These are phyloP conservation scores for Penicillium sp. DNA, from an alignment of 2,329 filamentous ascomycete species.

Conservation along the genomic window DNA sequence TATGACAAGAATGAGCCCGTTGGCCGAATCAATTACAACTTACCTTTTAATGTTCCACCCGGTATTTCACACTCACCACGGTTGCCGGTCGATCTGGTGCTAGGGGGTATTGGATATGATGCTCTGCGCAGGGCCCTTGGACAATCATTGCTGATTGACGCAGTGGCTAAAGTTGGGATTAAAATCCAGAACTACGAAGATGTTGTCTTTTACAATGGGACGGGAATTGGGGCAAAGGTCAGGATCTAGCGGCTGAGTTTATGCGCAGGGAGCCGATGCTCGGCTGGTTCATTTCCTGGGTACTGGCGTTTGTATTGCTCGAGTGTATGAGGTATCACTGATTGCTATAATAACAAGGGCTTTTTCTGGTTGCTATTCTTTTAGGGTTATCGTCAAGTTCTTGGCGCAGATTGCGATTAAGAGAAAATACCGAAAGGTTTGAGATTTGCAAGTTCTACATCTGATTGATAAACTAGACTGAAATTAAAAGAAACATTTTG, in stretches of 20 bases:
- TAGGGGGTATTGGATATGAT: conserved; percentile 75
- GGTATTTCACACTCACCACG: conserved; percentile 67
- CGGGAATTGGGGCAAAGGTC: conserved; percentile 65
- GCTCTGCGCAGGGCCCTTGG: conserved; percentile 75
- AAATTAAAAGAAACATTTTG: not conserved
- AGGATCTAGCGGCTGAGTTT: conserved; percentile 18
- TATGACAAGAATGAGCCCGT: conserved; percentile 76
- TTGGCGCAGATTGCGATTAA: not conserved
- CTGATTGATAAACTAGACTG: not conserved
- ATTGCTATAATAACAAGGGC: not conserved
- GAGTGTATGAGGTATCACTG: not conserved
- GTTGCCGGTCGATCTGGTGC: conserved; percentile 75
- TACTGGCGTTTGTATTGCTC: not conserved
- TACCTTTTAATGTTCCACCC: conserved; percentile 71
- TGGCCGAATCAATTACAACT: conserved; percentile 69
- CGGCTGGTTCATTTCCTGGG: not conserved
- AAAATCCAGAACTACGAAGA: conserved; percentile 71
- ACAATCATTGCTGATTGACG: conserved; percentile 72
- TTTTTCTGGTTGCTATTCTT: not conserved
- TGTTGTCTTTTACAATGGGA: conserved; percentile 64
- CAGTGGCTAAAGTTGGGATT: conserved; percentile 69
- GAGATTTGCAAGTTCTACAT: not conserved
- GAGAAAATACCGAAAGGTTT: not conserved
- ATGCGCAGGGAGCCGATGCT: not conserved
- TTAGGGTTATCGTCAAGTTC: not conserved